A percentile compares a stretch with the other conserved stretches of the same genome.
Evolutionary conservation across 495 filamentous ascomycete genomes (phyloP).

Genomic region (Penicillium cataractarum): DNA sequence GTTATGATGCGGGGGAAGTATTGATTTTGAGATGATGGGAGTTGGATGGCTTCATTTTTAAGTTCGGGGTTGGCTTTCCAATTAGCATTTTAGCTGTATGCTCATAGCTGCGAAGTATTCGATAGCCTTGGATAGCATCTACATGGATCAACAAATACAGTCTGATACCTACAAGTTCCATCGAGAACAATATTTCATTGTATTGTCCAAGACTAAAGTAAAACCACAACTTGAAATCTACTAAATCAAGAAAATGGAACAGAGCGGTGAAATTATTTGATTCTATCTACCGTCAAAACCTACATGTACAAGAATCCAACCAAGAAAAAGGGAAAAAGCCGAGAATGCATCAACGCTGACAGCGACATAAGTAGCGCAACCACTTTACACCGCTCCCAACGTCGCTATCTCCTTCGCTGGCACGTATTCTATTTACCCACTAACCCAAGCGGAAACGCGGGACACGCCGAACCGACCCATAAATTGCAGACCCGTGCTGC

Average conservation of each 20-base stretch:
- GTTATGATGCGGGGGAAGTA: constrained; percentile 49
- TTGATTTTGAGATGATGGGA: neutral
- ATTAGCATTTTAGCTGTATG: neutral
- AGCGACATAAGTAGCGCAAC: neutral
- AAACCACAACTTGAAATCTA: too few species aligned
- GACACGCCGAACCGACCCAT: constrained; percentile 83
- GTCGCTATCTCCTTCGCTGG: neutral
- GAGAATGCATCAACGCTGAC: neutral
- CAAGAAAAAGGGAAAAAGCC: neutral
- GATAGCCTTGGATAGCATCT: neutral
- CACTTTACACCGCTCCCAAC: neutral
- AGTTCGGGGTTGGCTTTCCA: neutral
- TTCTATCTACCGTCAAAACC: neutral
- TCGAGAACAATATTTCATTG: neutral
- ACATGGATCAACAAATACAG: neutral
- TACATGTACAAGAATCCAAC: neutral
- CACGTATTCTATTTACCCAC: constrained; percentile 54
- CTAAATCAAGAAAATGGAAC: neutral
- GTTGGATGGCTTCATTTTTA: neutral
- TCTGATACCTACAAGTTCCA: too few species aligned
- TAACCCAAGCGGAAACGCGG: constrained; percentile 87
- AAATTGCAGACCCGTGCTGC: constrained; percentile 82
- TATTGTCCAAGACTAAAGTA: too few species aligned
- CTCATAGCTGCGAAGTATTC: neutral
- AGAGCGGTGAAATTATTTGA: neutral